Evolutionary conservation across 768 basidiomycete species (phyloP).

Genomic region (Tulasnella sp.): DNA sequence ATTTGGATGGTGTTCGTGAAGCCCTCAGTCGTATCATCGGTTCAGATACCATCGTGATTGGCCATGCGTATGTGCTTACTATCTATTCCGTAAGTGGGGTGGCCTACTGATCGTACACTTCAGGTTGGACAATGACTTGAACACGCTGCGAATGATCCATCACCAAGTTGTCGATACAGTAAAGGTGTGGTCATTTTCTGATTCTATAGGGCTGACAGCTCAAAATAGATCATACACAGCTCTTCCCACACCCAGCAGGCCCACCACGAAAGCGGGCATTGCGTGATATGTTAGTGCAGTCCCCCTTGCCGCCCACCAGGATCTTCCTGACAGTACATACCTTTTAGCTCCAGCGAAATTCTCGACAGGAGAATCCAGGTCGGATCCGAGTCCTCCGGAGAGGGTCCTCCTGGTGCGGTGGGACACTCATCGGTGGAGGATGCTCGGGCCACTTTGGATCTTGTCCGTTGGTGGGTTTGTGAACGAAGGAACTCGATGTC

Average conservation of each 20-base stretch:
- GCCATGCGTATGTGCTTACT: conserved; percentile 31
- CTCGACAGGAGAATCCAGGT: conserved; percentile 74
- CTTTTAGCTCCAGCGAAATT: conserved; percentile 68
- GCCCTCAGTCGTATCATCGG: conserved; percentile 65
- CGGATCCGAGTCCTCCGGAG: conserved; percentile 29
- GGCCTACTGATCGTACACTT: conserved; percentile 29
- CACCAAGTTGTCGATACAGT: conserved; percentile 79
- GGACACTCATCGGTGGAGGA: conserved; percentile 92
- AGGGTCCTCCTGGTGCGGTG: conserved; percentile 37
- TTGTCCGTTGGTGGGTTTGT: conserved; percentile 72
- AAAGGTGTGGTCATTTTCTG: conserved; percentile 27
- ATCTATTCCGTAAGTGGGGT: neutral
- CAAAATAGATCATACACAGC: conserved; percentile 18
- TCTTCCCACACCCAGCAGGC: conserved; percentile 81
- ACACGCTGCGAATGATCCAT: conserved; percentile 81
- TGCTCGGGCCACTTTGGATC: conserved; percentile 76
- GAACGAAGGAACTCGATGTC: conserved; percentile 31
- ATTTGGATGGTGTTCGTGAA: conserved; percentile 54
- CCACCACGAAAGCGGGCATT: conserved; percentile 67
- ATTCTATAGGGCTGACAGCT: neutral
- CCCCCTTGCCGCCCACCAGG: neutral
- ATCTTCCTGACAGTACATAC: neutral
- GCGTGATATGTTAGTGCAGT: conserved; percentile 56
- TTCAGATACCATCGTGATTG: conserved; percentile 75
- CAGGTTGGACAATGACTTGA: conserved; percentile 89